phyloP scores from a whole-genome alignment of 129 eudicot genomes.

The Flaveria linearis region DNA sequence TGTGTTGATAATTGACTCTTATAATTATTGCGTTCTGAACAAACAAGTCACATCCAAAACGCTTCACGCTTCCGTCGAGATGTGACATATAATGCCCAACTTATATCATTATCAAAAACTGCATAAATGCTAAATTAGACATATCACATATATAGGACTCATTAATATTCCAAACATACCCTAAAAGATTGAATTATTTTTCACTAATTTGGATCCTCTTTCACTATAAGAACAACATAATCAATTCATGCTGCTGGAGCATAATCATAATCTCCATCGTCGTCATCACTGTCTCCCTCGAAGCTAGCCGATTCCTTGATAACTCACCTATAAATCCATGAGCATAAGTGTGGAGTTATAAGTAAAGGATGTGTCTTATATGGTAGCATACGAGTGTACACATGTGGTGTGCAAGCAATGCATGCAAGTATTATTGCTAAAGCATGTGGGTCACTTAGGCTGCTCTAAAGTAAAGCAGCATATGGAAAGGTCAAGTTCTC shows the following conservation, averaged over 20 bases:
- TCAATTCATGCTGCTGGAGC: slow-evolving; percentile 31
- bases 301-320: background rate
- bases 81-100: too few relatives aligned
- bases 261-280: slow-evolving; percentile 31
- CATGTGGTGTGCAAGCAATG: background rate
- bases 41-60: too few relatives aligned
- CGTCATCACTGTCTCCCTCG: background rate
- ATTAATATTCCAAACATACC: too few relatives aligned
- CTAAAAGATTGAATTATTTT: too few relatives aligned
- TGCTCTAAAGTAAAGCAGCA: slow-evolving; percentile 1
- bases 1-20: too few relatives aligned
- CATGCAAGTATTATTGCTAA: background rate
- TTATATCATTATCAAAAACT: too few relatives aligned
- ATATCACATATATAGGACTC: too few relatives aligned
- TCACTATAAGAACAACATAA: too few relatives aligned
- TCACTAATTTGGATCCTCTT: too few relatives aligned
- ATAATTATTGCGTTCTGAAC: too few relatives aligned
- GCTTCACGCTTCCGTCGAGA: too few relatives aligned
- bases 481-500: background rate
- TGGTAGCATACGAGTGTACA: slow-evolving; percentile 8
- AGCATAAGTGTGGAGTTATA: slow-evolving; percentile 25
- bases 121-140: too few relatives aligned
- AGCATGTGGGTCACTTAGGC: slow-evolving; percentile 12
- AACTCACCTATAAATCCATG: slow-evolving; percentile 19
- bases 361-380: slow-evolving; percentile 19